Base-by-base conservation (phyloP, 208 protist genomes). In the Blastocrithidia nonstop region DNA sequence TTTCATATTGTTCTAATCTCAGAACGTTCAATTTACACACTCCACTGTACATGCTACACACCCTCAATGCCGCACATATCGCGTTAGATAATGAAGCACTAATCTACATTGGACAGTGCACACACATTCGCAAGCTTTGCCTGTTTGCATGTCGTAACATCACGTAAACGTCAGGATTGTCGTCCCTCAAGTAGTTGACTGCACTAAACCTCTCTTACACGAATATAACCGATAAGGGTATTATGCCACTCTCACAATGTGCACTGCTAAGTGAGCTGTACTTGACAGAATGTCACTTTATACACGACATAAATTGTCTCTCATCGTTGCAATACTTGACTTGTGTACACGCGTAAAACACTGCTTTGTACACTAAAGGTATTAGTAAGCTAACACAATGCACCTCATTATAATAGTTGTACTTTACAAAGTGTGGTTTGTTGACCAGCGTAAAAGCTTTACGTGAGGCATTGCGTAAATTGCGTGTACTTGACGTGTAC, bases 401-500 rank as follows among this genome's bases (percentile, higher is more conserved):
- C 47, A 35, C 57, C 0, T 36, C 64, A 2, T 49, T 89, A 23
- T 60, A 81, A 45, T 61, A 46, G 0, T 54, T 83, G 4, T 76
- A 73, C 39, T 60, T 85, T 13, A 78, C 75, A 8, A 76, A 74
- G 21, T 89, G 80, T 32, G 45, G 57, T 27, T 44, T 52, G 7
- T 54, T 89, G 15, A 74, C 61, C 8, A 57, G 67, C 22, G 57
- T 80, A 1, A 56, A 55, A 9, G 58, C 69, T 15, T 58, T 85
- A 23, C 54, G 48, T 15, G 25, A 23, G 3, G 45, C 50, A 13
- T 52, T 70, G 46, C 56, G 54, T 24, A 64, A 71, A 33, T 60
- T 89, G 6, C 68, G 77, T 41, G 54, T 67, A 24, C 60, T 89
- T 17, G 80, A 89, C 44, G 64, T 82, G 15, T 89, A 89, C 46